Percentiles rank a stretch among this genome's conserved stretches.
Conservation (phyloP, 495 filamentous ascomycete genomes). For the Chaetomidium leptoderma region DNA sequence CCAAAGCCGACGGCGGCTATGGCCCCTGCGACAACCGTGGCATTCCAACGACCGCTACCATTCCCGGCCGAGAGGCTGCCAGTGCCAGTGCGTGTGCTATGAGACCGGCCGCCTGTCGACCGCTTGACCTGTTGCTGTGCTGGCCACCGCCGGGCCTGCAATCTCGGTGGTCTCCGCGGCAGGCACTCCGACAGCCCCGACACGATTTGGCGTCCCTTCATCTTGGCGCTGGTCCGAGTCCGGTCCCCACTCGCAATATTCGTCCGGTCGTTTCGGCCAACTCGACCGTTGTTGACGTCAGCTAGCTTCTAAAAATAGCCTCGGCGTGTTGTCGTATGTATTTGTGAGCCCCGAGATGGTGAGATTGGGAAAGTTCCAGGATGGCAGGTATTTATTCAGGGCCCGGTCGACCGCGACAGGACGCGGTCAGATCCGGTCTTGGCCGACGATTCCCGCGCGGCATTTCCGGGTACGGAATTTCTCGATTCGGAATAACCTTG, state of each 20-base stretch:
- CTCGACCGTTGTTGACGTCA: too few species aligned
- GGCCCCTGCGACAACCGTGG: background rate
- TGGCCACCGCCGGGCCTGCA: background rate
- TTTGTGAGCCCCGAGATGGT: too few species aligned
- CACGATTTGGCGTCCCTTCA: background rate
- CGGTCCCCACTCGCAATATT: background rate
- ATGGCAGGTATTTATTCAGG: too few species aligned
- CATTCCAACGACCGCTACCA: background rate
- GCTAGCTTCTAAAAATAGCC: too few species aligned
- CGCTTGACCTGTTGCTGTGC: background rate
- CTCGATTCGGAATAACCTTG: background rate
- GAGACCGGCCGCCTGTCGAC: background rate
- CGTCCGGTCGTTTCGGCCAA: too few species aligned
- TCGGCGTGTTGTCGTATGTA: too few species aligned
- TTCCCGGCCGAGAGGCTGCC: background rate
- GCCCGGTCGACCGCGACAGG: too few species aligned
- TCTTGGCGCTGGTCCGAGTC: background rate
- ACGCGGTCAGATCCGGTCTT: background rate
- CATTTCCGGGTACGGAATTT: background rate
- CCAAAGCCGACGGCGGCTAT: background rate
- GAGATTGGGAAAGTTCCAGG: too few species aligned
- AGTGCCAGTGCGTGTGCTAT: background rate
- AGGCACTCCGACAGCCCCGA: constrained; percentile 1
- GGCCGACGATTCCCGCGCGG: constrained; percentile 9
- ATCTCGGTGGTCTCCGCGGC: background rate